Conservation (phyloP, 176 grass and related monocot species). For the Oryza longistaminata region DNA sequence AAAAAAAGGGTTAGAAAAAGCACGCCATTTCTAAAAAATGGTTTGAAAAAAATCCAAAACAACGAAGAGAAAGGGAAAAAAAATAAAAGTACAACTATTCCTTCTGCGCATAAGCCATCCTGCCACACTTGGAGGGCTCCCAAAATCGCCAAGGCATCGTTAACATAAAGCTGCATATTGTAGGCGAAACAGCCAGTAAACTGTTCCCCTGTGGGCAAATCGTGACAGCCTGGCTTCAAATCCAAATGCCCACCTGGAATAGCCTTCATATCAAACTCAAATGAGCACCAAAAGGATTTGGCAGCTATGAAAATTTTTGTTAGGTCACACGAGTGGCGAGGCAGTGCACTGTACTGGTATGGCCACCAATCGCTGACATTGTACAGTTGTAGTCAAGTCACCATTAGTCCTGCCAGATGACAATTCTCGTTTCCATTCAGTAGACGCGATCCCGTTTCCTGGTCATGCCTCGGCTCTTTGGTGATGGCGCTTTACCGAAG, state of each 20-base stretch:
- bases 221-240: neutral
- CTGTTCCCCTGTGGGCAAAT: neutral
- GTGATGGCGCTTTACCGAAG: conserved; percentile 66
- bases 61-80: neutral
- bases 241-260: neutral
- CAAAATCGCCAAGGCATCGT: conserved; percentile 20
- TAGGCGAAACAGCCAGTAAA: neutral
- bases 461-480: conserved; percentile 43
- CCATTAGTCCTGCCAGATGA: neutral
- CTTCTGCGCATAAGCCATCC: conserved; percentile 11
- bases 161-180: neutral
- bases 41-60: too few relatives aligned
- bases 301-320: conserved; percentile 13
- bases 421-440: conserved; percentile 30
- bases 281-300: conserved; percentile 36
- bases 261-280: conserved; percentile 12
- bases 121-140: neutral
- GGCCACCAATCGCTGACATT: conserved; percentile 37
- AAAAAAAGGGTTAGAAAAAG: too few relatives aligned
- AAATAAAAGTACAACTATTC: conserved; percentile 4
- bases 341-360: conserved; percentile 32
- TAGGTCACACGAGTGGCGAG: conserved; percentile 23
- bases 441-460: conserved; percentile 64
- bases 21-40: too few relatives aligned
- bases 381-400: conserved; percentile 18